Conservation (phyloP, 83 land plant genomes). For the Picea engelmannii region DNA sequence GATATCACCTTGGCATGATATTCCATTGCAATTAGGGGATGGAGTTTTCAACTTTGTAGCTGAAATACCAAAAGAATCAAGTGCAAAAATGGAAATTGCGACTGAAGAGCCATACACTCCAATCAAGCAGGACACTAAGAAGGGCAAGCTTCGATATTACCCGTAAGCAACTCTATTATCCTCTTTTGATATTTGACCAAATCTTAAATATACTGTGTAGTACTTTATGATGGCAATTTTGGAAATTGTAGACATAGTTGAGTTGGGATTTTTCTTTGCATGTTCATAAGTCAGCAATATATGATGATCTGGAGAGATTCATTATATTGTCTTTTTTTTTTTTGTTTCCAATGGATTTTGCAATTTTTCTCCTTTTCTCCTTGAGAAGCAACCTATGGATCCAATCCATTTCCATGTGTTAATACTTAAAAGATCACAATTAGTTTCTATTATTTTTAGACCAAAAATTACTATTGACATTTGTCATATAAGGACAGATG, state of each 20-base stretch:
- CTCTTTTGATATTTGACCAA: background rate
- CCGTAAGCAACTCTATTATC: constrained; percentile 49
- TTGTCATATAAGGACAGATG: background rate
- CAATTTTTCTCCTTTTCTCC: background rate
- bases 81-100: constrained; percentile 99
- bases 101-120: constrained; percentile 92
- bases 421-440: no score
- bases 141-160: constrained; percentile 93
- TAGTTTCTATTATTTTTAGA: no score
- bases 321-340: background rate
- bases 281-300: background rate
- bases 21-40: constrained; percentile 78
- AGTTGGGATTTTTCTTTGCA: background rate
- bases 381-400: background rate
- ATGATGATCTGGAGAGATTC: background rate
- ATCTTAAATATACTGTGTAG: background rate
- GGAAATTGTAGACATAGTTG: no score
- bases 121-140: constrained; percentile 96
- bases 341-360: background rate
- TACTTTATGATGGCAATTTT: background rate
- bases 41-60: constrained; percentile 81
- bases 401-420: background rate
- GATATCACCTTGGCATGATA: constrained; percentile 98
- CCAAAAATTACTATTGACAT: no score
- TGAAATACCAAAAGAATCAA: constrained; percentile 93